Evolutionary conservation across 805 yeast species (phyloP).

Genomic region (Metschnikowia sp.): DNA sequence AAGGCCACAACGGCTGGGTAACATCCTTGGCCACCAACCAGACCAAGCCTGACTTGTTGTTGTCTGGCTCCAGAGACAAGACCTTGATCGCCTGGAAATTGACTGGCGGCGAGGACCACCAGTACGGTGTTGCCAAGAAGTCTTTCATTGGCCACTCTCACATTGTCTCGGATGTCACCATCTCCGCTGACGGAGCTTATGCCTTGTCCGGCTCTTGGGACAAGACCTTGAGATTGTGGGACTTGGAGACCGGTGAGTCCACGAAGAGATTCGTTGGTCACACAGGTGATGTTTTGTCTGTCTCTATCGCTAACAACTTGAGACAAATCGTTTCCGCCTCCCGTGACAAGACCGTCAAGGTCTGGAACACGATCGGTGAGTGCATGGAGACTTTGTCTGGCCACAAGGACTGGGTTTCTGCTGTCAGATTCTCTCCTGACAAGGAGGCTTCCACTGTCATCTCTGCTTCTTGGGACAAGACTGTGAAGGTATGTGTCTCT

Average conservation of each 20-base stretch:
- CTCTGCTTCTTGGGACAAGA: constrained; percentile 99
- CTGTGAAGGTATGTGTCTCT: constrained; percentile 87
- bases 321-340: constrained; percentile 98
- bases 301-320: constrained; percentile 92
- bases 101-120: constrained; percentile 85
- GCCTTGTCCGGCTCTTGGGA: constrained; percentile 99
- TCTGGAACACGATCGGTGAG: constrained; percentile 98
- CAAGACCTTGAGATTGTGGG: constrained; percentile 98
- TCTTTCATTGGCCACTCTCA: constrained; percentile 98
- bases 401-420: constrained; percentile 99
- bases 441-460: constrained; percentile 69
- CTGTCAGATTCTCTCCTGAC: constrained; percentile 95
- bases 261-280: constrained; percentile 96
- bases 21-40: constrained; percentile 97
- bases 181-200: constrained; percentile 96
- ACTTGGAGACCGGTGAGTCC: constrained; percentile 89
- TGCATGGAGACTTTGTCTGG: constrained; percentile 92
- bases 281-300: constrained; percentile 95
- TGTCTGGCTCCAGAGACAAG: constrained; percentile 99
- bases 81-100: constrained; percentile 97
- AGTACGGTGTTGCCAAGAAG: constrained; percentile 97
- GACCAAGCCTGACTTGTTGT: constrained; percentile 95
- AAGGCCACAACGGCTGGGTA: constrained; percentile 87
- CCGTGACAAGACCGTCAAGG: constrained; percentile 97
- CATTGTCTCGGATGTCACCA: constrained; percentile 96